Base-by-base conservation (phyloP, 1,139 yeast species). In the Wickerhamiella pararugosa region DNA sequence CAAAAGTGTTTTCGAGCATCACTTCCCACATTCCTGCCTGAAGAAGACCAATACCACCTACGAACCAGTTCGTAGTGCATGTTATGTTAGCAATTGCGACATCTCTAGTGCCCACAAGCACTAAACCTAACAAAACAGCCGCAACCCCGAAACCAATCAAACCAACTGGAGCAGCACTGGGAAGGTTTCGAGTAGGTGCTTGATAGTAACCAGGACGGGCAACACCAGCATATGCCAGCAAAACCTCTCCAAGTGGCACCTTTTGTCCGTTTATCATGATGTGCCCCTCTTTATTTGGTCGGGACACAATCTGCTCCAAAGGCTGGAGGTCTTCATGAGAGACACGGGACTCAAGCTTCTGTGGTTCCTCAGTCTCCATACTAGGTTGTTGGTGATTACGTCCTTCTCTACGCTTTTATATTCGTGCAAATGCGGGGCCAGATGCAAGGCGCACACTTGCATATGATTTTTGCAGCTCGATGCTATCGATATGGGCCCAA, bases 121-220 rank as follows among this genome's bases (percentile, higher is more conserved):
- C 65, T 56, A 84, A 63, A 4, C 87, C 76, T 38, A 83, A 66
- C 9, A 83, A 83, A 60, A 84, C 80, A 5, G 93, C 80, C 21
- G 94, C 81, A 51, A 83, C 66, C 5, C 93, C 94, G 57, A 86
- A 83, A 5, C 83, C 92, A 40, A 75, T 71, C 49, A 84, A 67
- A 9, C 94, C 95, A 44, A 84, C 66, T 2, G 95, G 94, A 39
- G 92, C 83, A 37, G 95, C 93, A 60, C 83, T 83, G 48, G 79
- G 94, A 58, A 82, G 76, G 60, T 76, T 71, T 59, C 80, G 75
- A 5, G 25, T 15, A 29, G 90, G 76, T 33, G 81, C 75, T 32
- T 76, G 73, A 27, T 73, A 55, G 46, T 69, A 63, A 56, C 83
- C 84, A 11, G 84, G 69, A 53, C 73, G 75, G 58, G 76, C 50